phyloP scores from a whole-genome alignment of 345 rosid species.

The Ceriops zippeliana region DNA sequence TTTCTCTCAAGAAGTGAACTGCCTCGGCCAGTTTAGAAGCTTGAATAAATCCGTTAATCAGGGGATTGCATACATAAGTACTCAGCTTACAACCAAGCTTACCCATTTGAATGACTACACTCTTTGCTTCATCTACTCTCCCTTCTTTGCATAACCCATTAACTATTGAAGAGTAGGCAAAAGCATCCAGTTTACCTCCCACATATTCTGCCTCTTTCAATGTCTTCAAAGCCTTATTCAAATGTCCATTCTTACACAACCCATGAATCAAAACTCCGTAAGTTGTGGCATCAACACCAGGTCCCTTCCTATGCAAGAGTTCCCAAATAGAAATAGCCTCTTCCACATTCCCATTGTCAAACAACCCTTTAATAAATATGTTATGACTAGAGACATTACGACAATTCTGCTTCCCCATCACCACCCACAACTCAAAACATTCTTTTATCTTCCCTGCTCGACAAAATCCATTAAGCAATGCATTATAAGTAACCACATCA shows the following conservation, averaged over 20 bases:
- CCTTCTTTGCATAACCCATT: conserved; percentile 71
- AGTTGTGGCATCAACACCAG: conserved; percentile 51
- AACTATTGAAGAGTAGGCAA: conserved; percentile 67
- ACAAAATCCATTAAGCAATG: conserved; percentile 75
- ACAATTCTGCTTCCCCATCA: conserved; percentile 62
- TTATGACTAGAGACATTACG: conserved; percentile 61
- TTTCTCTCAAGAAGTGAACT: conserved; percentile 47
- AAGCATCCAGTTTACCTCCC: conserved; percentile 49
- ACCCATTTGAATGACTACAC: conserved; percentile 42
- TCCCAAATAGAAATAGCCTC: conserved; percentile 68
- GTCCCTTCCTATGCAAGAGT: conserved; percentile 46
- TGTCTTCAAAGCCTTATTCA: conserved; percentile 63
- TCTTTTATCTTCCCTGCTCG: conserved; percentile 53
- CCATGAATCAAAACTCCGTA: conserved; percentile 71
- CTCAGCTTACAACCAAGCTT: conserved; percentile 47
- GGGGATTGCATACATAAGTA: conserved; percentile 53
- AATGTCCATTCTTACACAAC: conserved; percentile 67
- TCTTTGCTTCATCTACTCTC: conserved; percentile 61
- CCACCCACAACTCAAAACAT: conserved; percentile 70
- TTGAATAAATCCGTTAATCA: conserved; percentile 63
- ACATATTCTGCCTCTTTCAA: conserved; percentile 48
- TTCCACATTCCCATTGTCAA: conserved; percentile 55
- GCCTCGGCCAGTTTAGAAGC: conserved; percentile 65
- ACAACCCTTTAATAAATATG: conserved; percentile 68
- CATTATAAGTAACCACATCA: conserved; percentile 72